Evolutionary conservation across 2,329 filamentous ascomycete species (phyloP), one percentile per base, ranked within the genome.

Genomic region (Calonectria henricotiae): DNA sequence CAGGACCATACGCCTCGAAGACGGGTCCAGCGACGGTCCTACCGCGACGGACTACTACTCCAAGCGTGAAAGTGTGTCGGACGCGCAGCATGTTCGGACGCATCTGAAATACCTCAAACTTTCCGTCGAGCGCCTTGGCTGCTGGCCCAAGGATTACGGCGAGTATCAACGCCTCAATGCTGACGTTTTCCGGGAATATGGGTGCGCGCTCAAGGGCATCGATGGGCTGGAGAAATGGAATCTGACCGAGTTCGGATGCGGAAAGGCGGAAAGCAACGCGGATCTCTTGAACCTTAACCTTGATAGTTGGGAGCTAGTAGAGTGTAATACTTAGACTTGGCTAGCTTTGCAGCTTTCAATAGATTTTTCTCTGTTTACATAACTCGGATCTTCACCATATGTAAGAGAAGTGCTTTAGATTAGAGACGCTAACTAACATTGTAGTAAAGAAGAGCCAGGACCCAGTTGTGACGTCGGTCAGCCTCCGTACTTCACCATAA

Each of bases 271-370:
- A 25, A 58, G 51, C 20, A 58, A 58, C 20, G 51, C 39, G 8
- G 51, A 58, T 58, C 51, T 58, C 20, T 11, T 58, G 32, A 58
- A 58, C 17, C 51, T 58, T 23, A 58, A 58, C 37, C 37, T 58
- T 32, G 51, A 58, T 13, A 58, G 51, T 32, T 58, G 51, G 51
- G 51, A 58, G 20, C 20, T 58, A 12, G 35, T 58, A 17, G 51
- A 58, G 35, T 58, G 51, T 27, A 39, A 58, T 58, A 39, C 51
- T 11, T 58, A 30, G 37, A 7, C 20, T 11, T 25, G 2, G 51
- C 5, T 20, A 9, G 4, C 5, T 17, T 15, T 32, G 3, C 8
- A 20, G 20, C 5, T 5, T 39, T n/a, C 11, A 58, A 58, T 58
- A 58, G 25, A 58, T 39, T 25, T 3, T 20, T 54, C 39, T 23